A percentile compares a stretch with the other conserved stretches of the same genome.
Conservation (phyloP, 352 stramenopile species). For the Elongisporangium undulatum region DNA sequence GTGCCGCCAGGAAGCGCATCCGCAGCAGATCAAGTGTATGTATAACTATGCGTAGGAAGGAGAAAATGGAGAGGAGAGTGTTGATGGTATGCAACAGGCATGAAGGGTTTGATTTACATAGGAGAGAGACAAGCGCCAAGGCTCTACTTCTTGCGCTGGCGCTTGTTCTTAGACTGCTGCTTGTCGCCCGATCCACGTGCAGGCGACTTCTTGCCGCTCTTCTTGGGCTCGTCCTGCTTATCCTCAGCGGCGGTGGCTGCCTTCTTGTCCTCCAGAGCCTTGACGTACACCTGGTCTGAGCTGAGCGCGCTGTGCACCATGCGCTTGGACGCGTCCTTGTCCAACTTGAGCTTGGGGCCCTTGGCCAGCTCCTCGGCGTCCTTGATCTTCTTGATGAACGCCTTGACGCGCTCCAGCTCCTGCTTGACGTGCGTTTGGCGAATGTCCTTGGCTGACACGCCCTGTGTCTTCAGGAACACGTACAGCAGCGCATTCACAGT, state of each 20-base stretch:
- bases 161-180: constrained; percentile 28
- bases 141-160: constrained; percentile 37
- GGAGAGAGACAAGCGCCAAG: neutral
- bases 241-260: constrained; percentile 2
- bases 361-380: constrained; percentile 81
- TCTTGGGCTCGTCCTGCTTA: constrained; percentile 18
- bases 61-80: neutral
- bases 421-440: constrained; percentile 89
- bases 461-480: constrained; percentile 85
- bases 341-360: constrained; percentile 65
- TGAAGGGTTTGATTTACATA: constrained; percentile 4
- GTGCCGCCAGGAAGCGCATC: constrained; percentile 80
- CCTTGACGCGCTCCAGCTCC: constrained; percentile 85
- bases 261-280: constrained; percentile 56
- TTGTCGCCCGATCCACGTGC: neutral
- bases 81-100: constrained; percentile 5
- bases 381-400: constrained; percentile 89
- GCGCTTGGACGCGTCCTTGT: constrained; percentile 76
- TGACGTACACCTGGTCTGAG: constrained; percentile 79
- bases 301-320: constrained; percentile 84
- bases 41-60: constrained; percentile 86
- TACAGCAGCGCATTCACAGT: constrained; percentile 85
- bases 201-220: constrained; percentile 22
- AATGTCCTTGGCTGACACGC: constrained; percentile 84
- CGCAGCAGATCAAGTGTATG: constrained; percentile 90